Conservation (phyloP, 2,329 filamentous ascomycete species). For the Fusarium phyllophilum region DNA sequence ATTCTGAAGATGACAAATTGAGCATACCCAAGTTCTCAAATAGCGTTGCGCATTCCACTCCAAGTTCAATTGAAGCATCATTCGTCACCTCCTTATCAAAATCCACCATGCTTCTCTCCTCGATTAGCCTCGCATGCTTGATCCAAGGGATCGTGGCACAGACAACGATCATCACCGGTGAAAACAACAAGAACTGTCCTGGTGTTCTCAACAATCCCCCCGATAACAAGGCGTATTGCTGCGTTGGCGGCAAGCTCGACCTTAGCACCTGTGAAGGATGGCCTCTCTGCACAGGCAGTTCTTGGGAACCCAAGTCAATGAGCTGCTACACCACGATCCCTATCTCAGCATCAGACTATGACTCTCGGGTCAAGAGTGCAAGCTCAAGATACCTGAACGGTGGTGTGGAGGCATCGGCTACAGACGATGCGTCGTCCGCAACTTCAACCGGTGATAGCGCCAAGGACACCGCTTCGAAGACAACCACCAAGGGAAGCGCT, state of each 20-base stretch:
- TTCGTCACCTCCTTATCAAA: not conserved
- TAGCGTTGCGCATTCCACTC: not conserved
- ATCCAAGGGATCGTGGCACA: not conserved
- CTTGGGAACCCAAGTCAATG: not conserved
- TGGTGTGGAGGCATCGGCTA: not conserved
- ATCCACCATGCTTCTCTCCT: not conserved
- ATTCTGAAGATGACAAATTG: not conserved
- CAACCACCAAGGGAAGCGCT: not conserved
- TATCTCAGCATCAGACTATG: slow-evolving; percentile 6
- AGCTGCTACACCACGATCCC: slow-evolving; percentile 3
- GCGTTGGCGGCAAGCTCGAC: slow-evolving; percentile 10
- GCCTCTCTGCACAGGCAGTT: slow-evolving; percentile 18
- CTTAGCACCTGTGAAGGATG: slow-evolving; percentile 20
- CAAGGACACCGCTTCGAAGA: not conserved
- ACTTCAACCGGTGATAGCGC: not conserved
- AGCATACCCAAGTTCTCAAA: too few species aligned
- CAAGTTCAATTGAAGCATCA: not conserved
- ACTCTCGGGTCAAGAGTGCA: slow-evolving; percentile 4
- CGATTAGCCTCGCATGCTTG: not conserved
- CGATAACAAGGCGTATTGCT: not conserved
- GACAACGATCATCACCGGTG: not conserved
- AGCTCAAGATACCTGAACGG: slow-evolving; percentile 4
- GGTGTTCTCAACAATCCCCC: not conserved
- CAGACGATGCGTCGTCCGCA: not conserved
- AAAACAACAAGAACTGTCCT: not conserved